phyloP scores from a whole-genome alignment of 2,329 filamentous ascomycete species.

The Parastagonospora avenae region DNA sequence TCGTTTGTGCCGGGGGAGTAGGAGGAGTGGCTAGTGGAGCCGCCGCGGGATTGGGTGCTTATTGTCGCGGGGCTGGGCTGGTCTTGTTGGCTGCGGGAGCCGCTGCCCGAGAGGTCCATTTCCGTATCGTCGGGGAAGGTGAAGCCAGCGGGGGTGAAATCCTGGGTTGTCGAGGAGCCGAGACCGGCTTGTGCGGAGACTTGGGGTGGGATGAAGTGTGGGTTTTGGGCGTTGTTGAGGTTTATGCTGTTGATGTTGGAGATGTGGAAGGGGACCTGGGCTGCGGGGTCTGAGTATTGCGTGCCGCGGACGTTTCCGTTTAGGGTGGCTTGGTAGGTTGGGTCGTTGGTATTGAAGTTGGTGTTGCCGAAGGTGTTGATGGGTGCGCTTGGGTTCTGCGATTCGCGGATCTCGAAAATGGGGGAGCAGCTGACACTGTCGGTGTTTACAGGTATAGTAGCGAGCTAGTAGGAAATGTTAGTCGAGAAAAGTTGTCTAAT shows the following conservation, averaged over 20 bases:
- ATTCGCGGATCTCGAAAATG: constrained; percentile 43
- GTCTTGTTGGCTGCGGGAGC: constrained; percentile 17
- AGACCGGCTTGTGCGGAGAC: constrained; percentile 1
- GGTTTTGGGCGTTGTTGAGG: constrained; percentile 25
- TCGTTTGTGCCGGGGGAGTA: constrained; percentile 39
- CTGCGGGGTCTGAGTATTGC: constrained; percentile 13
- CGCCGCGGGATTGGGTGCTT: constrained; percentile 36
- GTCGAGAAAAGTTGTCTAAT: constrained; percentile 18
- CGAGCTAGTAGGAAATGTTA: constrained; percentile 17
- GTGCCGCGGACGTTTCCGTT: constrained; percentile 2
- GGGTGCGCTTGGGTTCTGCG: constrained; percentile 28
- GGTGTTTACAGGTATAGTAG: constrained; percentile 25
- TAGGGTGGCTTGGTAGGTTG: neutral
- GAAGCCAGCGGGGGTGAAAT: constrained; percentile 12
- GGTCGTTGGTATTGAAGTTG: neutral
- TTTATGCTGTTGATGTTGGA: constrained; percentile 26
- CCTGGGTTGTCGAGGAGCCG: constrained; percentile 2
- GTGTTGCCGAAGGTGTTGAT: constrained; percentile 36
- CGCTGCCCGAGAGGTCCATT: constrained; percentile 45
- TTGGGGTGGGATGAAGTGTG: constrained; percentile 15
- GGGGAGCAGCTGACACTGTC: constrained; percentile 39
- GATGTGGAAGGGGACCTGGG: constrained; percentile 32
- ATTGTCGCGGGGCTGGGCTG: constrained; percentile 42
- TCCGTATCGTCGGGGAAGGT: constrained; percentile 32
- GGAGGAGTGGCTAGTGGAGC: constrained; percentile 43